Conservation (phyloP, 2,329 filamentous ascomycete genomes). For the Pseudogymnoascus sp. region DNA sequence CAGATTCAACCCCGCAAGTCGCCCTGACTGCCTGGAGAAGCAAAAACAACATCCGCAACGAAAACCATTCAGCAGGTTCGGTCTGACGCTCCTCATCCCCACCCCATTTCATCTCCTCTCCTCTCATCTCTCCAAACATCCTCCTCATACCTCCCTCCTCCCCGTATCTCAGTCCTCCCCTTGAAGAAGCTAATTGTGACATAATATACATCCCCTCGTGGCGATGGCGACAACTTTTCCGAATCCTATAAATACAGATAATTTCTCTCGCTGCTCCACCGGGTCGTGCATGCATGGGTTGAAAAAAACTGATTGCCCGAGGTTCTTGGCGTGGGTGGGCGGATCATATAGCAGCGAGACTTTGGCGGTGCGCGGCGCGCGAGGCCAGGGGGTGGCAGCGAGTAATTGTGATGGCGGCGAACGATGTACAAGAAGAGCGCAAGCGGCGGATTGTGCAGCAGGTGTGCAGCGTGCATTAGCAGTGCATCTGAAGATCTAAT, state of each 20-base stretch:
- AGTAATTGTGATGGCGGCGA: not conserved
- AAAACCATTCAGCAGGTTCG: not conserved
- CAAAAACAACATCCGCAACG: not conserved
- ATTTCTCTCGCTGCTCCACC: not conserved
- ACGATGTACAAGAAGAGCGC: constrained; percentile 7
- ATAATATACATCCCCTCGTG: constrained; percentile 4
- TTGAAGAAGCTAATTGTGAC: constrained; percentile 3
- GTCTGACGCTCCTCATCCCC: not conserved
- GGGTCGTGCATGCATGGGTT: not conserved
- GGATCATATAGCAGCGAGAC: not conserved
- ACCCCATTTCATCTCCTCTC: not conserved
- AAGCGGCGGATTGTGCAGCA: constrained; percentile 7
- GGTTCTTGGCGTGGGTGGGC: not conserved
- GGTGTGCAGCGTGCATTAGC: not conserved
- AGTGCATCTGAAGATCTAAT: constrained; percentile 22
- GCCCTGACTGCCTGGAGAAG: not conserved
- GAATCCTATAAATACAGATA: constrained; percentile 10
- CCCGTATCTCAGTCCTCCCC: not conserved
- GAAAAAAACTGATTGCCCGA: not conserved
- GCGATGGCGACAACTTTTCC: not conserved
- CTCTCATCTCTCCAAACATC: not conserved
- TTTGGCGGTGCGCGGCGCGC: constrained; percentile 2
- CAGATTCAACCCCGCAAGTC: constrained; percentile 1
- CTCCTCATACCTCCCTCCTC: not conserved
- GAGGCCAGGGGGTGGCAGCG: not conserved